phyloP scores from a whole-genome alignment of 2,329 filamentous ascomycete genomes.

The Cryphonectria naterciae region DNA sequence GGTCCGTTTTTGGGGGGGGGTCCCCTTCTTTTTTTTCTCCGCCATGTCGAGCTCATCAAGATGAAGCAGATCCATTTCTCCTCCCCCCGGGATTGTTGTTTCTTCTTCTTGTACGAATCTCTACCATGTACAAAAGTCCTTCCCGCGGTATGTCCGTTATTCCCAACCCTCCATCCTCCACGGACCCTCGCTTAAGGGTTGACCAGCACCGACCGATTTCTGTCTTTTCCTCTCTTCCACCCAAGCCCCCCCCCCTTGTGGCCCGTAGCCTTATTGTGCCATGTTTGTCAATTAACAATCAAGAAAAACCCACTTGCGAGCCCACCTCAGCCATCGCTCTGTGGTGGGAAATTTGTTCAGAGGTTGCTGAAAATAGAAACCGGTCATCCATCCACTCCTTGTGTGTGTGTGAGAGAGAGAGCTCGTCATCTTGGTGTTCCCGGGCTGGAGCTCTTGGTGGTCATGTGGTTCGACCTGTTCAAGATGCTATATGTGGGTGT shows the following conservation, averaged over 20 bases:
- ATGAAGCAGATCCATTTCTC: neutral
- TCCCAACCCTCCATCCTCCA: neutral
- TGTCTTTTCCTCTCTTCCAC: neutral
- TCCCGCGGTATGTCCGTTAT: conserved; percentile 8
- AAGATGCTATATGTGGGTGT: neutral
- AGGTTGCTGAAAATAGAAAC: conserved; percentile 2
- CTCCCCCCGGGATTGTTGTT: neutral
- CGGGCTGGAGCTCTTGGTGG: neutral
- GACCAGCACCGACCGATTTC: neutral
- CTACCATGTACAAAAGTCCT: too few species aligned
- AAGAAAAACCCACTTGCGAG: neutral
- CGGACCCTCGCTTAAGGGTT: neutral
- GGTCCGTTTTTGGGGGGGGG: neutral
- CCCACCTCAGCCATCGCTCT: neutral
- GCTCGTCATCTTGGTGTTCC: neutral
- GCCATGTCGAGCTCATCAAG: conserved; percentile 6
- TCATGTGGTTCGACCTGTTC: neutral
- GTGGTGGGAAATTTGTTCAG: neutral
- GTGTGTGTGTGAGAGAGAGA: neutral
- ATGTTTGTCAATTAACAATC: conserved; percentile 1
- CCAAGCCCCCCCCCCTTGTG: neutral
- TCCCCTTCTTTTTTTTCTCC: neutral
- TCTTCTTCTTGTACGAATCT: neutral
- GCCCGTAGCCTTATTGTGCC: conserved; percentile 11
- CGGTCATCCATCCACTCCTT: neutral